Evolutionary conservation across 2,329 filamentous ascomycete species (phyloP).

Genomic region (Colletotrichum somersetense): DNA sequence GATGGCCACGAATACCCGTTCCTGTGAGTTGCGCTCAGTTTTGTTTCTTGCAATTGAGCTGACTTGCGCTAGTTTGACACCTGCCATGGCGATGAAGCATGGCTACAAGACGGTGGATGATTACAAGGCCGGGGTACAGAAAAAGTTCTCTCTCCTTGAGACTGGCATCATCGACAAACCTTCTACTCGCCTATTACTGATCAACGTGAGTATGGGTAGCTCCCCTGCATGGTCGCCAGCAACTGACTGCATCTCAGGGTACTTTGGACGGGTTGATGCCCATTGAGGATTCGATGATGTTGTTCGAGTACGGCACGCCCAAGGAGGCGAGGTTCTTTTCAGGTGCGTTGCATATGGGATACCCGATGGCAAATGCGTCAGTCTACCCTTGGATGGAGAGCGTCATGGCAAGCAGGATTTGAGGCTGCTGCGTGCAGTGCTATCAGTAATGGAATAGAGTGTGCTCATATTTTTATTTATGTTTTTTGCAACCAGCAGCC

Average conservation of each 20-base stretch:
- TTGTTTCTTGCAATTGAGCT: slow-evolving; percentile 2
- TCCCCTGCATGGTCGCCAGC: not conserved
- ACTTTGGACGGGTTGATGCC: slow-evolving; percentile 75
- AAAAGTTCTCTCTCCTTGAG: slow-evolving; percentile 73
- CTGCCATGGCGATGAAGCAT: slow-evolving; percentile 72
- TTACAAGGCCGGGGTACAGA: slow-evolving; percentile 66
- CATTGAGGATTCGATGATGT: slow-evolving; percentile 74
- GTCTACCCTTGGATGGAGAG: slow-evolving; percentile 74
- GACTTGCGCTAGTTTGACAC: slow-evolving; percentile 57
- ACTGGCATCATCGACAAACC: slow-evolving; percentile 68
- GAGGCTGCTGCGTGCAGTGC: not conserved
- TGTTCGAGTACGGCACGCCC: slow-evolving; percentile 73
- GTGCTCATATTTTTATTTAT: too few relatives aligned
- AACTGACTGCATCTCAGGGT: slow-evolving; percentile 56
- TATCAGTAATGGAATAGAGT: not conserved
- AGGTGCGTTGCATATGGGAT: slow-evolving; percentile 75
- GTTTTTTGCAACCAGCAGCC: not conserved
- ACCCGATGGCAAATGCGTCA: slow-evolving; percentile 68
- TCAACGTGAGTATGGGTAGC: slow-evolving; percentile 64
- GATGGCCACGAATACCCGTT: slow-evolving; percentile 78
- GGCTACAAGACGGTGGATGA: slow-evolving; percentile 69
- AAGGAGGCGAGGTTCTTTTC: slow-evolving; percentile 75
- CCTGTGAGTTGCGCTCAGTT: slow-evolving; percentile 50
- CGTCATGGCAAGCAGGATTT: slow-evolving; percentile 56
- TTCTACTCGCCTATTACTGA: slow-evolving; percentile 68